These are phyloP conservation scores for Apiotrichum domesticum DNA, from an alignment of 1,284 basidiomycete species.

Conservation along the genomic window DNA sequence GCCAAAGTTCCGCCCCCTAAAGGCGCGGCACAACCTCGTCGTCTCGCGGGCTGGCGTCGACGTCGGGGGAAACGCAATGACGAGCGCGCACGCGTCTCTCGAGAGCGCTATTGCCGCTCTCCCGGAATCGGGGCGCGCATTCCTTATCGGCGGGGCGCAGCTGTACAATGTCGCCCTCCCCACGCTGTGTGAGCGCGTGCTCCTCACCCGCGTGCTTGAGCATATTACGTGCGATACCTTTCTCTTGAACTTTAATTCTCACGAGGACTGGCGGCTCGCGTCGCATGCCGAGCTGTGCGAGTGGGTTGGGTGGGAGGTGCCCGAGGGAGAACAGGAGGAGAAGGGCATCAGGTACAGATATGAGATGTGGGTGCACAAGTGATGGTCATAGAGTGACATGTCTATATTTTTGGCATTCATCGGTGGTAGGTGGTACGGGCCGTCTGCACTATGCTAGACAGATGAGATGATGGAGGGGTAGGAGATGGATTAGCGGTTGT, in stretches of 20 bases:
- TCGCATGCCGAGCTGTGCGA: slow-evolving; percentile 58
- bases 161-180: slow-evolving; percentile 67
- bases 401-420: slow-evolving; percentile 10
- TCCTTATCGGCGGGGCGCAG: slow-evolving; percentile 85
- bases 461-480: not conserved
- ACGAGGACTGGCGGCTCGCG: slow-evolving; percentile 55
- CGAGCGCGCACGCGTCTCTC: slow-evolving; percentile 32
- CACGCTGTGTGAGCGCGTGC: slow-evolving; percentile 63
- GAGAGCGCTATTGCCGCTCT: slow-evolving; percentile 28
- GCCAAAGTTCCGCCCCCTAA: slow-evolving; percentile 74
- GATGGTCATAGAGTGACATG: not conserved
- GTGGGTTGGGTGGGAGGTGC: slow-evolving; percentile 76
- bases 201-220: slow-evolving; percentile 75
- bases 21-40: slow-evolving; percentile 72
- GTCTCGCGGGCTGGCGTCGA: slow-evolving; percentile 62
- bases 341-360: slow-evolving; percentile 77
- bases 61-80: slow-evolving; percentile 53
- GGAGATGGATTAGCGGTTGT: slow-evolving; percentile 15
- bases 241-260: slow-evolving; percentile 64
- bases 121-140: slow-evolving; percentile 46
- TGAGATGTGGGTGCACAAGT: slow-evolving; percentile 74
- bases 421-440: not conserved
- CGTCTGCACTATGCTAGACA: no score
- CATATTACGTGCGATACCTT: slow-evolving; percentile 80
- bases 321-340: slow-evolving; percentile 68